Conservation (phyloP, 352 stramenopile species). For the Phytophthora capsici region DNA sequence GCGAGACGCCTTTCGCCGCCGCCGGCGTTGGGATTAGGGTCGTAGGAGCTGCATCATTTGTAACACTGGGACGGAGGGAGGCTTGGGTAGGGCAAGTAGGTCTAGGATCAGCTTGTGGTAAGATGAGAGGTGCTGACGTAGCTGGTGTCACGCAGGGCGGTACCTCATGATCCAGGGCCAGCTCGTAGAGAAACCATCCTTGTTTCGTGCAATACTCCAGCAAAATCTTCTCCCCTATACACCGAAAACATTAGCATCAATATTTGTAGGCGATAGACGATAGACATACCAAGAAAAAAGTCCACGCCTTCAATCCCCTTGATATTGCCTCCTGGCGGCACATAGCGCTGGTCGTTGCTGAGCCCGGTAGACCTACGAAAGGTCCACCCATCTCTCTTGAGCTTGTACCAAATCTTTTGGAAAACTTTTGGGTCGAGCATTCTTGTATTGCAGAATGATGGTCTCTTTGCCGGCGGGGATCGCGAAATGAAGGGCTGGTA, state of each 20-base stretch:
- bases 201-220: neutral
- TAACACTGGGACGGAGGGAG: too few species aligned
- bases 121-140: too few species aligned
- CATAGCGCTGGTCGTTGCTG: constrained; percentile 3
- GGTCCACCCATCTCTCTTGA: constrained; percentile 2
- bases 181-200: neutral
- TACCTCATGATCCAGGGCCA: neutral
- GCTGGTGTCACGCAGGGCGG: too few species aligned
- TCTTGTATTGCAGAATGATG: neutral
- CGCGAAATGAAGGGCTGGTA: neutral
- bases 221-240: neutral
- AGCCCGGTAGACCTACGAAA: neutral
- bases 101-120: too few species aligned
- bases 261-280: too few species aligned
- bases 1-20: too few species aligned
- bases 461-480: neutral
- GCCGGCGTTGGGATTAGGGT: too few species aligned
- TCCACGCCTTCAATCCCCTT: neutral
- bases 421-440: constrained; percentile 1
- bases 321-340: neutral
- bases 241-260: neutral
- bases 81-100: too few species aligned
- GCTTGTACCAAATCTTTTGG: constrained; percentile 1
- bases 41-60: too few species aligned
- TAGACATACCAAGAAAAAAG: neutral